phyloP scores from a whole-genome alignment of 257 asterid species.

The Gardenia jasminoides region DNA sequence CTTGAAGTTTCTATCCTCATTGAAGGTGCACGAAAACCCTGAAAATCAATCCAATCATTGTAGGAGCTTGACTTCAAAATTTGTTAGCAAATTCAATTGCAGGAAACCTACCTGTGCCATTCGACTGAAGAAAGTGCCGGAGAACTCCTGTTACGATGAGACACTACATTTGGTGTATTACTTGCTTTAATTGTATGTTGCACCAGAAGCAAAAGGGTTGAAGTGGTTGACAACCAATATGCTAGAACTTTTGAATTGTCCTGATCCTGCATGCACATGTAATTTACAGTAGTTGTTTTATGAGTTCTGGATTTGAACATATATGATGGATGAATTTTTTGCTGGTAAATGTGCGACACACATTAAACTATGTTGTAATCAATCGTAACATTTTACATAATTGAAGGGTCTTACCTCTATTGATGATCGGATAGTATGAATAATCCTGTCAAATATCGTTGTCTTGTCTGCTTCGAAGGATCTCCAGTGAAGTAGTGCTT shows the following conservation, averaged over 20 bases:
- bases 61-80: slow-evolving; percentile 17
- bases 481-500: slow-evolving; percentile 88
- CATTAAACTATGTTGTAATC: background rate
- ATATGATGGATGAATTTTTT: slow-evolving; percentile 13
- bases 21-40: slow-evolving; percentile 74
- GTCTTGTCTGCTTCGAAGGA: slow-evolving; percentile 91
- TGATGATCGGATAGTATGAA: slow-evolving; percentile 77
- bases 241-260: slow-evolving; percentile 64
- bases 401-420: slow-evolving; percentile 60
- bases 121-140: slow-evolving; percentile 73
- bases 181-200: slow-evolving; percentile 87
- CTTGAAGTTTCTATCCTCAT: slow-evolving; percentile 67
- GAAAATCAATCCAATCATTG: slow-evolving; percentile 27
- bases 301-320: background rate
- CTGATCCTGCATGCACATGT: slow-evolving; percentile 44
- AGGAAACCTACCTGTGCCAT: slow-evolving; percentile 73
- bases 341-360: background rate
- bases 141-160: slow-evolving; percentile 70
- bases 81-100: slow-evolving; percentile 17
- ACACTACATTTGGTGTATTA: slow-evolving; percentile 46
- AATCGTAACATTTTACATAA: background rate
- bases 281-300: slow-evolving; percentile 12
- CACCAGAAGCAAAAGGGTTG: slow-evolving; percentile 78
- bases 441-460: slow-evolving; percentile 71
- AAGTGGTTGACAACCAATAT: slow-evolving; percentile 85